Conservation (phyloP, 306 rosid genomes). For the Fagus crenata region DNA sequence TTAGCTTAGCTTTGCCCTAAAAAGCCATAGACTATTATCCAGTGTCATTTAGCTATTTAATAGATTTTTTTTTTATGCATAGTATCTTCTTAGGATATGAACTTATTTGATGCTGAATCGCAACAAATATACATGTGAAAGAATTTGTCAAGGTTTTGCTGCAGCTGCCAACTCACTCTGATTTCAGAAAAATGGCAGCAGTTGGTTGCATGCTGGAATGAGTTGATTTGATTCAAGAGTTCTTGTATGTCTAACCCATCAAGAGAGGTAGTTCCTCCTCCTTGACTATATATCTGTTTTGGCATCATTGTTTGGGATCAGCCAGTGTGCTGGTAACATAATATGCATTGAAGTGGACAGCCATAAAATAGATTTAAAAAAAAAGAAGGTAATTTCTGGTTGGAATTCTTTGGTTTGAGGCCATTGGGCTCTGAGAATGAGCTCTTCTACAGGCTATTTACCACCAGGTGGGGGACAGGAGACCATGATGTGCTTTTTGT, state of each 20-base stretch:
- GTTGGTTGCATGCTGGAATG: too few relatives aligned
- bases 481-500: too few relatives aligned
- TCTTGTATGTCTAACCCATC: neutral
- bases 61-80: neutral
- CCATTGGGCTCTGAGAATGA: too few relatives aligned
- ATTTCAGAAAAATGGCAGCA: too few relatives aligned
- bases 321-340: neutral
- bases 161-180: neutral
- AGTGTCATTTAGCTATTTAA: neutral
- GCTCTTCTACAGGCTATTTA: too few relatives aligned
- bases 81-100: neutral
- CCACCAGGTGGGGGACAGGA: too few relatives aligned
- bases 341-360: too few relatives aligned
- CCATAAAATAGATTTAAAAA: too few relatives aligned
- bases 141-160: neutral
- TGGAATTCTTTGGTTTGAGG: too few relatives aligned
- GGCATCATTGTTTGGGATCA: neutral
- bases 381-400: too few relatives aligned
- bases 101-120: neutral
- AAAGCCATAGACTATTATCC: neutral
- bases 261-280: neutral
- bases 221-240: too few relatives aligned
- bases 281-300: neutral
- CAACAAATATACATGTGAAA: neutral
- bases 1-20: neutral